A percentile compares a stretch with the other conserved stretches of the same genome.
Evolutionary conservation across 169 alveolate genomes (phyloP).

Genomic region (Plasmodium vivax): DNA sequence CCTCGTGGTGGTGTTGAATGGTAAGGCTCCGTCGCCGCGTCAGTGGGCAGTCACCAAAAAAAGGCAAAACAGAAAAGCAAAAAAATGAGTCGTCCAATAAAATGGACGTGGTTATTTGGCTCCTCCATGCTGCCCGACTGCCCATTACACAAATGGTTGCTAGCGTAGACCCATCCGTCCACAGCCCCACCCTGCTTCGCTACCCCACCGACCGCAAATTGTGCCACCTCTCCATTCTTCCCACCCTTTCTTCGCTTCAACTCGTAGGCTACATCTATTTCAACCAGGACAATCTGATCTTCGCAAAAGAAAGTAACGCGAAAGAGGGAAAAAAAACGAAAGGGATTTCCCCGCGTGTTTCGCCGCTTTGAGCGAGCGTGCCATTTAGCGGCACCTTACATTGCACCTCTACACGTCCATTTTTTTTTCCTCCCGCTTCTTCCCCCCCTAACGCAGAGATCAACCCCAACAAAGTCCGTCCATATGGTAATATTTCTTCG

Average conservation of each 20-base stretch:
- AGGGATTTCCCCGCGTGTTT: not conserved
- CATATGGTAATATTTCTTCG: not conserved
- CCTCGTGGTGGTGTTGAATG: not conserved
- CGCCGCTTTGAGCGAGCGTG: not conserved
- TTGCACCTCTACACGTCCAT: not conserved
- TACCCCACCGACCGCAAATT: not conserved
- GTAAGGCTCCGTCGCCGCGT: not conserved
- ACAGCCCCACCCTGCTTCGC: not conserved
- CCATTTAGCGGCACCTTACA: not conserved
- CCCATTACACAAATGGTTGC: not conserved
- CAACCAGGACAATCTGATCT: conserved; percentile 14
- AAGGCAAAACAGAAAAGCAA: not conserved
- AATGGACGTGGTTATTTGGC: not conserved
- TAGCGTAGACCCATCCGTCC: not conserved
- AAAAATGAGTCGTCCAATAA: not conserved
- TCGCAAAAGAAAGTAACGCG: not conserved
- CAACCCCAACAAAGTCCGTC: not conserved
- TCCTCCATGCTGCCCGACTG: not conserved
- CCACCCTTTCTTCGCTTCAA: not conserved
- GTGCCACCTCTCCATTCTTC: not conserved
- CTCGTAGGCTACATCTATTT: conserved; percentile 15
- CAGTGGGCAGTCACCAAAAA: not conserved
- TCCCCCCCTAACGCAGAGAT: not conserved
- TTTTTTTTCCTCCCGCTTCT: not conserved
- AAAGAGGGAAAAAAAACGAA: not conserved